phyloP scores from a whole-genome alignment of 805 yeast species.

The Yarrowia porcina region DNA sequence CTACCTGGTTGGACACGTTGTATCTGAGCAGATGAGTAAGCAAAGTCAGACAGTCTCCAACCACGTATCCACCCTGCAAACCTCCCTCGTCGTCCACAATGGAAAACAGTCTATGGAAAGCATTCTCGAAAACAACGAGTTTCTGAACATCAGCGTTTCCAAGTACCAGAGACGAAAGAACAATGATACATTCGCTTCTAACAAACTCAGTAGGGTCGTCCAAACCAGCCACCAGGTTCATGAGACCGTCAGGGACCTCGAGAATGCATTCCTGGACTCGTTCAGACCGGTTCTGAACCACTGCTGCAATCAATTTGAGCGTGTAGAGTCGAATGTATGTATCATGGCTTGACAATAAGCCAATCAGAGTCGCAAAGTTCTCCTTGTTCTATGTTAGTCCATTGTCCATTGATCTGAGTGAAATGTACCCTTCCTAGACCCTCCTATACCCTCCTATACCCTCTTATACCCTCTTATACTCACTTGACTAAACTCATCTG shows the following conservation, averaged over 20 bases:
- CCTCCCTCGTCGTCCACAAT: conserved; percentile 87
- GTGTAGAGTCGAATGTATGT: conserved; percentile 79
- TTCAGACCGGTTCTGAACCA: conserved; percentile 70
- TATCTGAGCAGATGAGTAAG: conserved; percentile 69
- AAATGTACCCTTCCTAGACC: not conserved
- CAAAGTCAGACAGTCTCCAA: conserved; percentile 81
- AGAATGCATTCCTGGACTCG: conserved; percentile 72
- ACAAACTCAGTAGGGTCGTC: conserved; percentile 77
- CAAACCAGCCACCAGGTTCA: conserved; percentile 52
- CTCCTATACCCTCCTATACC: not conserved
- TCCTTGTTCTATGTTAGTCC: conserved; percentile 38
- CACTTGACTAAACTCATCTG: conserved; percentile 82
- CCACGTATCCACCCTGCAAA: conserved; percentile 80
- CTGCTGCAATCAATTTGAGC: conserved; percentile 77
- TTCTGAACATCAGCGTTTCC: conserved; percentile 85
- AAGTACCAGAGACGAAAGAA: conserved; percentile 78
- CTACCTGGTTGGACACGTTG: conserved; percentile 85
- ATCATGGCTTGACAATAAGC: conserved; percentile 52
- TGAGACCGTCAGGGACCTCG: conserved; percentile 49
- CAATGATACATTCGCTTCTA: conserved; percentile 74
- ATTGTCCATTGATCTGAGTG: not conserved
- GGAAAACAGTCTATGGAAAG: conserved; percentile 76
- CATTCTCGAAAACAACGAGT: conserved; percentile 89
- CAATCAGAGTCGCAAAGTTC: conserved; percentile 48
- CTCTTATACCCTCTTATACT: not conserved